These are phyloP conservation scores for Chaetomium fimeti DNA, from an alignment of 495 filamentous ascomycete genomes.

Conservation along the genomic window DNA sequence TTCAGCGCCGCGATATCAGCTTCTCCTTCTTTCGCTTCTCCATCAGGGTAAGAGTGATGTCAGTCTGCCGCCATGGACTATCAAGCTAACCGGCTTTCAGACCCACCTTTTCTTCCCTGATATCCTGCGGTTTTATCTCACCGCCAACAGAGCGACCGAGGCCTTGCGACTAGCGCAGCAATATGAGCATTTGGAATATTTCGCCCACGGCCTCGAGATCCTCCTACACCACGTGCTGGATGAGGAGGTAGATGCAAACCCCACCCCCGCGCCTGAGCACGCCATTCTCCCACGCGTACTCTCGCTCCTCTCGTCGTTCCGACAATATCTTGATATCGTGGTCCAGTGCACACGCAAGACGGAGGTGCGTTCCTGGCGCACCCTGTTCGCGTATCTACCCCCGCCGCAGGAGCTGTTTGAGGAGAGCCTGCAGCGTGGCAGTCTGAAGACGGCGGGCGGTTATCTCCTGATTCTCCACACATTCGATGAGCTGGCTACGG, in stretches of 20 bases:
- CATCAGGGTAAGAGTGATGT: conserved; percentile 57
- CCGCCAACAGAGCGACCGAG: conserved; percentile 65
- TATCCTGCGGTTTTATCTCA: conserved; percentile 73
- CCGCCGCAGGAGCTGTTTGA: conserved; percentile 90
- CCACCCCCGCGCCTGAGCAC: conserved; percentile 60
- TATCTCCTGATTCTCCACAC: conserved; percentile 96
- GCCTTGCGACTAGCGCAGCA: conserved; percentile 75
- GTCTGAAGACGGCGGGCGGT: conserved; percentile 93
- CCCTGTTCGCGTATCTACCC: conserved; percentile 85
- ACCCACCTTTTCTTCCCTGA: conserved; percentile 90
- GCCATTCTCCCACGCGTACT: conserved; percentile 85
- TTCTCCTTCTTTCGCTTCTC: conserved; percentile 85
- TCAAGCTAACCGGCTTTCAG: conserved; percentile 40
- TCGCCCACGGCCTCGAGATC: conserved; percentile 88
- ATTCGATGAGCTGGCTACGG: conserved; percentile 77
- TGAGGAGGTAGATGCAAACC: conserved; percentile 75
- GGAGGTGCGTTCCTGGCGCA: conserved; percentile 90
- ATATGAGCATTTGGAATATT: conserved; percentile 83
- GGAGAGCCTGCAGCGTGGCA: conserved; percentile 75
- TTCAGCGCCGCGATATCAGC: conserved; percentile 82
- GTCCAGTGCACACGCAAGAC: conserved; percentile 98
- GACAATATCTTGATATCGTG: conserved; percentile 87
- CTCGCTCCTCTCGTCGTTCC: conserved; percentile 84
- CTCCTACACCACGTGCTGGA: conserved; percentile 92
- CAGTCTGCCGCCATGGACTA: not conserved